Base-by-base conservation (phyloP, 306 rosid species). In the Mimosa bimucronata region DNA sequence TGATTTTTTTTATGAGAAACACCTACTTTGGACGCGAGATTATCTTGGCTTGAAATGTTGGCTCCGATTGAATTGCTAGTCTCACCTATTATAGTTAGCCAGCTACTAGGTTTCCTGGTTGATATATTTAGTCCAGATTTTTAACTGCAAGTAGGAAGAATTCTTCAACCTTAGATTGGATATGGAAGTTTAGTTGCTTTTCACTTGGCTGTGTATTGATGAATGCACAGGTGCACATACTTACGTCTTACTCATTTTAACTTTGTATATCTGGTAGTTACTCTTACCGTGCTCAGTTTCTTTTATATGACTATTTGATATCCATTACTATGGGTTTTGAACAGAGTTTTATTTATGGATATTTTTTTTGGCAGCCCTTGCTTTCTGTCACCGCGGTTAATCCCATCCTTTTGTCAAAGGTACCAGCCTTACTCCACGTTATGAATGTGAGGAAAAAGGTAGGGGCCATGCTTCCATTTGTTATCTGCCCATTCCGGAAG, bases 371-470 rank as follows among this genome's bases (percentile, higher is more conserved):
- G 99, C 99, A 95, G 99, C 99, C 99, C 83, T 89, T 95, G 98
- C 97, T 95, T 14, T 95, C 98, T 78, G 97, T 93, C 83, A 88
- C 98, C 83, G 97, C 99, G 1, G 98, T 95, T 61, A 93, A 95
- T 91, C 97, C 98, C 55, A 83, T 87, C 90, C 97, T 95, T 78
- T 90, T 95, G 91, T 90, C 98, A 29, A 95, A 89, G 91, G 92
- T 93, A 79, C 98, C 97, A 13, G 90, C 99, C 79, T 79, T 95
- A 87, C 93, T 80, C 83, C 91, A 86, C 76, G 85, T 95, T 73
- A 86, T 90, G 94, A 89, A 86, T 79, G 52, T 96, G 80, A 91
- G 99, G 80, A 93, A 88, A 87, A 93, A 87, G 87, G 83, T 96
- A 80, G 90, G 89, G 45, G 81, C 80, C 45, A 88, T 93, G 88